phyloP scores from a whole-genome alignment of 2,329 filamentous ascomycete species.

The Chaetomium globosum region DNA sequence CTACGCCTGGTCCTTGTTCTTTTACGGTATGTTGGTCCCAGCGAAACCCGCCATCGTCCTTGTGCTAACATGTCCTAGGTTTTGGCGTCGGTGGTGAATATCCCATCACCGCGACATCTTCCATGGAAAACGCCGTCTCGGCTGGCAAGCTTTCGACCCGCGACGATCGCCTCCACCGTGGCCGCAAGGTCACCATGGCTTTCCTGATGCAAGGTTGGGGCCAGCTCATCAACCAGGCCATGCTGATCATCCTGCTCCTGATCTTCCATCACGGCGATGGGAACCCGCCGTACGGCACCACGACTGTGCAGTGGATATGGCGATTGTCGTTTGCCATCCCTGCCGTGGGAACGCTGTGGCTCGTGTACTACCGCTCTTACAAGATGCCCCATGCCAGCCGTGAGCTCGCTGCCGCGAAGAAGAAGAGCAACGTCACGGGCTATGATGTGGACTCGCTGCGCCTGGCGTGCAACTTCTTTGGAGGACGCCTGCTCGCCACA shows the following conservation, averaged over 20 bases:
- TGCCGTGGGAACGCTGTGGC: slow-evolving; percentile 87
- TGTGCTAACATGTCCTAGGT: slow-evolving; percentile 39
- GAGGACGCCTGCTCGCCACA: slow-evolving; percentile 82
- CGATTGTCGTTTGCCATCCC: slow-evolving; percentile 90
- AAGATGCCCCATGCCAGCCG: slow-evolving; percentile 90
- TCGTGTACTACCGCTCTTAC: slow-evolving; percentile 93
- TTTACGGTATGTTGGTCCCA: slow-evolving; percentile 66
- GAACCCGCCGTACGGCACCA: slow-evolving; percentile 73
- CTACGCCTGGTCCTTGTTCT: slow-evolving; percentile 92
- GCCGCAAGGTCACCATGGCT: slow-evolving; percentile 90
- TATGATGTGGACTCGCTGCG: slow-evolving; percentile 86
- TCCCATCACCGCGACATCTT: slow-evolving; percentile 93
- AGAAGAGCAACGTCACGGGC: slow-evolving; percentile 82
- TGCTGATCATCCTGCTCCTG: slow-evolving; percentile 82
- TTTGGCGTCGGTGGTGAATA: slow-evolving; percentile 82
- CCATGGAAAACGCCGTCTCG: slow-evolving; percentile 89
- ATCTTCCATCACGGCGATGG: slow-evolving; percentile 83
- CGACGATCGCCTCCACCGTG: slow-evolving; percentile 92
- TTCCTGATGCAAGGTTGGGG: slow-evolving; percentile 99
- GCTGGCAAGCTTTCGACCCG: slow-evolving; percentile 84
- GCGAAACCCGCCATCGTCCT: background rate
- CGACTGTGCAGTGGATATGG: slow-evolving; percentile 87
- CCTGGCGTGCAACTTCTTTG: slow-evolving; percentile 79
- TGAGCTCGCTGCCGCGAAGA: slow-evolving; percentile 80
- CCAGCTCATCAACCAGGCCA: slow-evolving; percentile 89